These are phyloP conservation scores for Anisodus tanguticus DNA, from an alignment of 257 asterid species.

Conservation along the genomic window DNA sequence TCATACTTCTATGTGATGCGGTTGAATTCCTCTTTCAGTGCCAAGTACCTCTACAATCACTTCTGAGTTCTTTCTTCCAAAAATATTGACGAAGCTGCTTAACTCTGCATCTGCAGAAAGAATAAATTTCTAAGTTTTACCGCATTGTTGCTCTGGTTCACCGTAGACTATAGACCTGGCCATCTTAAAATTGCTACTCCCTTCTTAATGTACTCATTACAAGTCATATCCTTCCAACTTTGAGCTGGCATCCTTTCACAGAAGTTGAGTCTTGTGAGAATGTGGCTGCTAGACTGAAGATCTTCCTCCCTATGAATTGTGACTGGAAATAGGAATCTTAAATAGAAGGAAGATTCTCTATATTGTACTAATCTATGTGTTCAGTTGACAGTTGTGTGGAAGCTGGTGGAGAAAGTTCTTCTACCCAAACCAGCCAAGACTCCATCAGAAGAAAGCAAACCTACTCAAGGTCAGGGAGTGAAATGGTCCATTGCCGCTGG, in stretches of 20 bases:
- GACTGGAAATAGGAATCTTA: background rate
- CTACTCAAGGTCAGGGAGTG: slow-evolving; percentile 68
- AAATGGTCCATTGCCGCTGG: slow-evolving; percentile 89
- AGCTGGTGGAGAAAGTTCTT: slow-evolving; percentile 78
- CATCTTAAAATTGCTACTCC: background rate
- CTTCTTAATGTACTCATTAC: background rate
- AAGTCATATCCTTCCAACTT: slow-evolving; percentile 3
- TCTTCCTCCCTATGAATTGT: background rate
- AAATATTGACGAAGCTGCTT: slow-evolving; percentile 3
- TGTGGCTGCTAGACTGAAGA: slow-evolving; percentile 8
- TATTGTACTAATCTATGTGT: slow-evolving; percentile 66
- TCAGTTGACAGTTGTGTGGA: slow-evolving; percentile 97
- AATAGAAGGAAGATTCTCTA: slow-evolving; percentile 39
- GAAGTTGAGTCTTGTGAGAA: slow-evolving; percentile 11
- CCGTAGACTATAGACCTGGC: background rate
- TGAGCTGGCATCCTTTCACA: background rate
- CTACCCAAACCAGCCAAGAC: slow-evolving; percentile 62
- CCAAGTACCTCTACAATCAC: background rate
- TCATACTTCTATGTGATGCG: background rate
- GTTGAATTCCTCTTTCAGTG: slow-evolving; percentile 1
- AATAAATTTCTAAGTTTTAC: background rate
- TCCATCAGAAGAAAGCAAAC: slow-evolving; percentile 53
- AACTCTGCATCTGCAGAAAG: background rate
- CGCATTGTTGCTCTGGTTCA: background rate
- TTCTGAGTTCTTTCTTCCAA: slow-evolving; percentile 9